Evolutionary conservation across 1,139 yeast genomes (phyloP), one percentile per base, ranked within the genome.

Genomic region (Hyphopichia pseudoburtonii): DNA sequence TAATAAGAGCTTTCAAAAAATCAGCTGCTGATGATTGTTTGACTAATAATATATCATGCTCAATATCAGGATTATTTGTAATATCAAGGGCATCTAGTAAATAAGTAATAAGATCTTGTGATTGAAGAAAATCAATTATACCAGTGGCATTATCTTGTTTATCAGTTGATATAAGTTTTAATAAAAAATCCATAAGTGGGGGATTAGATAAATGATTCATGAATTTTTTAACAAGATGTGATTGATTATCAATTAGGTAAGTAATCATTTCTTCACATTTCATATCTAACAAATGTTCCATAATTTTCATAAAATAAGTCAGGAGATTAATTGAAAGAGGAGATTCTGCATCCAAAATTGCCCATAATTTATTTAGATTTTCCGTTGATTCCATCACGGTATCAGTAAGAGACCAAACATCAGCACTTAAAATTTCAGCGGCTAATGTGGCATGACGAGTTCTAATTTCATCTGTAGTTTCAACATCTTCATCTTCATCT

Each of bases 391-490:
- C 94, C 84, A 92, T 84, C 35, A 92, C 82, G 1, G 96, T 82
- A 50, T 92, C 96, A 4, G 96, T 86, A 27, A 94, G 72, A 4
- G 95, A 86, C 97, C 97, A 92, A 6, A 89, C 94, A 55, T 92
- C 97, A 4, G 95, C 89, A 39, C 92, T 80, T 30, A 92, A 70
- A 31, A 92, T 84, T 56, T 94, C 98, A 1, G 96, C 87, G 3
- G 96, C 92, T 44, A 90, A 76, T 37, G 89, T 85, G 4, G 96
- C 94, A 51, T 88, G 74, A 47, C 90, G 74, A 14, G 78, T 70
- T 40, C 78, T 78, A 16, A 64, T 69, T 47, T 82, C 86, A 37
- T 77, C 80, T 10, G 57, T 61, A 6, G 70, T 60, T 48, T 70
- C 75, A 9, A 48, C 52, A 11, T 52, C 61, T 3, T 57, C 59